Percentiles rank a stretch among this genome's conserved stretches.
Conservation (phyloP, 2,329 filamentous ascomycete genomes). For the Phialophora verrucosa region DNA sequence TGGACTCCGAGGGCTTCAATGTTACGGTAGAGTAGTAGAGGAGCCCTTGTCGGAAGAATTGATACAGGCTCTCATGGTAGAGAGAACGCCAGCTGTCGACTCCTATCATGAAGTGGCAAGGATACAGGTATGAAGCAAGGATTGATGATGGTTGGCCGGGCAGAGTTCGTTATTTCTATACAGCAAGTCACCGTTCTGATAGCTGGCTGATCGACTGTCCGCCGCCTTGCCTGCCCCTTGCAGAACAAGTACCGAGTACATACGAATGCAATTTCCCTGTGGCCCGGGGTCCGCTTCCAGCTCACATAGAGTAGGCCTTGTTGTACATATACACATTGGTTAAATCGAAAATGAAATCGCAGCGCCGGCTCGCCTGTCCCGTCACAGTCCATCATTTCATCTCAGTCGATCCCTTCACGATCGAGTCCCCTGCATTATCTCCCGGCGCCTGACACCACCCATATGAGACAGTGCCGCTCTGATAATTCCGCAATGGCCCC, state of each 20-base stretch:
- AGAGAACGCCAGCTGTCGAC: not conserved
- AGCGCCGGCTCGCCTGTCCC: slow-evolving; percentile 1
- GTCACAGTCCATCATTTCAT: slow-evolving; percentile 8
- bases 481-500: not conserved
- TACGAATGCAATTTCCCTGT: slow-evolving; percentile 6
- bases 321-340: slow-evolving; percentile 31
- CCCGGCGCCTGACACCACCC: not conserved
- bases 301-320: slow-evolving; percentile 5
- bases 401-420: not conserved
- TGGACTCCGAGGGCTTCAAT: not conserved
- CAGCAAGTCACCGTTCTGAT: not conserved
- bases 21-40: not conserved
- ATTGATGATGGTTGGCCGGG: not conserved
- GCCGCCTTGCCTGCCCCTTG: not conserved
- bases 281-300: not conserved
- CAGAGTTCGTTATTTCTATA: not conserved
- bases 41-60: not conserved
- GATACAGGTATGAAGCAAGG: not conserved
- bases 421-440: not conserved
- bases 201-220: not conserved
- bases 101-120: not conserved
- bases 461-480: not conserved
- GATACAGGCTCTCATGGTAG: not conserved
- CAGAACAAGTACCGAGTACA: slow-evolving; percentile 1
- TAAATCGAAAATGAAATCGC: slow-evolving; percentile 2